Conservation (phyloP, 2,329 filamentous ascomycete species). For the Hypomyces rosellus region DNA sequence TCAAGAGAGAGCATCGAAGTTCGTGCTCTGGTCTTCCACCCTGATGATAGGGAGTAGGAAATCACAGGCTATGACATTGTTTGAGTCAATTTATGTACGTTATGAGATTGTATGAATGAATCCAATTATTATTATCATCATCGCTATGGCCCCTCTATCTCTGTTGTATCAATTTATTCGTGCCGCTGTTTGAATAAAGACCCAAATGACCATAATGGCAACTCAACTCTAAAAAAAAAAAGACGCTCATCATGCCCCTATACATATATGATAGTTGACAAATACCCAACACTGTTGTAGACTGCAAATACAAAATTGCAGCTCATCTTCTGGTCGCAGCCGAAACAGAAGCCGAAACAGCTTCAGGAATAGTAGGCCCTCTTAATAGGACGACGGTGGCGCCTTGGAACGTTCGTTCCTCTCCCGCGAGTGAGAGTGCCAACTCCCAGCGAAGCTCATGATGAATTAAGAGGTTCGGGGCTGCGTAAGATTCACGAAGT, state of each 20-base stretch:
- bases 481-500: too few species aligned
- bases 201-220: too few species aligned
- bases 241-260: not conserved
- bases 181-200: too few species aligned
- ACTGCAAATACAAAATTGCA: not conserved
- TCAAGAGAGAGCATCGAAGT: slow-evolving; percentile 57
- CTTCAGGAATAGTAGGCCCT: not conserved
- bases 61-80: not conserved
- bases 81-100: not conserved
- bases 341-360: not conserved
- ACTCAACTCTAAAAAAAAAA: not conserved
- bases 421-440: not conserved
- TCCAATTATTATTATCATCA: not conserved
- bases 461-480: not conserved
- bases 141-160: too few species aligned
- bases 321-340: not conserved
- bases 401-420: not conserved
- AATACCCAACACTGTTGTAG: not conserved
- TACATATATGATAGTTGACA: not conserved
- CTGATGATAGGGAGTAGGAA: slow-evolving; percentile 28
- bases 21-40: slow-evolving; percentile 46
- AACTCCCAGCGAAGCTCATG: not conserved
- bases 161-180: too few species aligned
- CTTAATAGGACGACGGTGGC: not conserved
- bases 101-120: not conserved